Percentiles rank a stretch among this genome's conserved stretches.
Conservation (phyloP, 2,329 filamentous ascomycete species). For the Diaporthe eres region DNA sequence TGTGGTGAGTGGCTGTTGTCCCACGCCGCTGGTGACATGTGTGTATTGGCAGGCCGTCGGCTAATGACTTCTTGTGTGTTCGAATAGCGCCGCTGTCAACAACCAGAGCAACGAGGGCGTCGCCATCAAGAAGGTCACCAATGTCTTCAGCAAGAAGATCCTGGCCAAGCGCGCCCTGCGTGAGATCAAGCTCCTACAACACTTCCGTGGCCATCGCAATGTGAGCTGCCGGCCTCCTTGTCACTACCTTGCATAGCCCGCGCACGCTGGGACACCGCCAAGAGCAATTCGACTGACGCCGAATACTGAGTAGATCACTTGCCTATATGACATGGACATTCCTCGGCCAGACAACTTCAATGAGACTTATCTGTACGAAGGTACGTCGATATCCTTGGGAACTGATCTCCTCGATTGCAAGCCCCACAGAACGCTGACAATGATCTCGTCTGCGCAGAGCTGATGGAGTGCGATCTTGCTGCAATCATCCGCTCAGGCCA, state of each 20-base stretch:
- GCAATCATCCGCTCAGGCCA: slow-evolving; percentile 98
- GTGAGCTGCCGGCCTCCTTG: slow-evolving; percentile 62
- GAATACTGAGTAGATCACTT: slow-evolving; percentile 82
- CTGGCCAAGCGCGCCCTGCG: slow-evolving; percentile 96
- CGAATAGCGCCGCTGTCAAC: slow-evolving; percentile 87
- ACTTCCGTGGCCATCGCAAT: slow-evolving; percentile 93
- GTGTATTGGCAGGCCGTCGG: not conserved
- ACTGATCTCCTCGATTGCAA: not conserved
- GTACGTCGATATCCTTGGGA: slow-evolving; percentile 63
- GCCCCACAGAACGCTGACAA: slow-evolving; percentile 12
- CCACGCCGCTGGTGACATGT: not conserved
- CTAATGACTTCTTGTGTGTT: slow-evolving; percentile 26
- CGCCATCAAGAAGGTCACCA: slow-evolving; percentile 99
- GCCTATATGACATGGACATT: slow-evolving; percentile 99
- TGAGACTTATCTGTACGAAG: slow-evolving; percentile 98
- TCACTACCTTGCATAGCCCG: not conserved
- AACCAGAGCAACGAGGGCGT: slow-evolving; percentile 92
- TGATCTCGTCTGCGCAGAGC: slow-evolving; percentile 69
- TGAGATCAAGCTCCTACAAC: slow-evolving; percentile 98
- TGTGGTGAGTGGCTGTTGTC: slow-evolving; percentile 78
- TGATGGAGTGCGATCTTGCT: slow-evolving; percentile 99
- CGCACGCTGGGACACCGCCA: not conserved
- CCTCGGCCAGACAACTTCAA: slow-evolving; percentile 98
- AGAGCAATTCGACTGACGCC: slow-evolving; percentile 29
- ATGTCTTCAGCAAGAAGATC: slow-evolving; percentile 99